Conservation (phyloP, 768 basidiomycete species). For the Lactarius hatsudake region DNA sequence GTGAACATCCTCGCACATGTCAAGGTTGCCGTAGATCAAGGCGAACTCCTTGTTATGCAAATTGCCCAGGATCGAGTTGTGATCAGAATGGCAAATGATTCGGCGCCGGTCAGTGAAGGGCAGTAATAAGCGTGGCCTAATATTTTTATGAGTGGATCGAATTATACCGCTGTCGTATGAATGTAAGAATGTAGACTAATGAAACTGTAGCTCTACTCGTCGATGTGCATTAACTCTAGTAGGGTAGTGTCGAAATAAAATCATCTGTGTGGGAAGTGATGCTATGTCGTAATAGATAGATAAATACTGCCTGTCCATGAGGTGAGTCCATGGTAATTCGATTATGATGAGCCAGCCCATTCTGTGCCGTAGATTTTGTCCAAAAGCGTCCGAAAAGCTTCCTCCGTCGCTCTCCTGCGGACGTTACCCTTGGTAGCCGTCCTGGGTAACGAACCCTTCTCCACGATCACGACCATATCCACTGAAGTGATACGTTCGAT, state of each 20-base stretch:
- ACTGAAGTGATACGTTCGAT: constrained; percentile 69
- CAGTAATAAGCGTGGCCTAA: background rate
- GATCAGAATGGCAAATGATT: constrained; percentile 4
- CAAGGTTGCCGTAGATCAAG: constrained; percentile 13
- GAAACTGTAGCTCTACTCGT: background rate
- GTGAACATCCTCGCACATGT: constrained; percentile 15
- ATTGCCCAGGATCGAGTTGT: constrained; percentile 15
- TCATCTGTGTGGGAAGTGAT: constrained; percentile 8
- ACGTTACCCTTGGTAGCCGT: constrained; percentile 84
- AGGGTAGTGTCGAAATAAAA: constrained; percentile 11
- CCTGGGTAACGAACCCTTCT: constrained; percentile 63
- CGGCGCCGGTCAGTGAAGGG: background rate
- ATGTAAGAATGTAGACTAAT: constrained; percentile 18
- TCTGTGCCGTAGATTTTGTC: constrained; percentile 51
- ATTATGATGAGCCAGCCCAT: constrained; percentile 15
- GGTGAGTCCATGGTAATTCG: background rate
- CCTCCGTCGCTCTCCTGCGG: constrained; percentile 72
- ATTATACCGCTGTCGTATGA: constrained; percentile 7
- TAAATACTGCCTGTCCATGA: constrained; percentile 8
- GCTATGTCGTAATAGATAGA: constrained; percentile 2
- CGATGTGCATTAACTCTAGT: constrained; percentile 14
- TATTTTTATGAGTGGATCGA: constrained; percentile 1
- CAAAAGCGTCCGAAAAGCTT: constrained; percentile 52
- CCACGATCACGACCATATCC: constrained; percentile 66
- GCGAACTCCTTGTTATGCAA: constrained; percentile 19